Evolutionary conservation across 441 rosid species (phyloP), one percentile per base, ranked within the genome.

Genomic region (Gossypium trilobum): DNA sequence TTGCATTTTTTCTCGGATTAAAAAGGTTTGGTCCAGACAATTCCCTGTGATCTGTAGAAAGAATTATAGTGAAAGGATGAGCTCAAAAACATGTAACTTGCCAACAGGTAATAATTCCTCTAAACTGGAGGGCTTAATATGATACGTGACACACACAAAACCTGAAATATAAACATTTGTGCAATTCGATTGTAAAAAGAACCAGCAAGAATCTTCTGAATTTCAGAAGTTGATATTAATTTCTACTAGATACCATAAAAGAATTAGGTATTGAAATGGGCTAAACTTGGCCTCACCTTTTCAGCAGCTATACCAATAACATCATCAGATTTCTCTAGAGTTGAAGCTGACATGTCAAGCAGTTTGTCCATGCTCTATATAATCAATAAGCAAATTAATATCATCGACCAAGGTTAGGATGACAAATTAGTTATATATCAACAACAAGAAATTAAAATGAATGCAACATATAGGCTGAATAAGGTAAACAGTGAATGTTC

Each of bases 291-390:
- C 44, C 82, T 79, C 77, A 83, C 87, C 69, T 76, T 60, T 60
- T 67, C 78, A 70, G 72, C 69, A 68, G 66, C 75, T 58, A 78
- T 68, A 61, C 68, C 80, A 77, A 83, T 82, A 75, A 70, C 75
- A 77, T 79, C 82, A 77, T 80, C 83, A 69, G 62, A 71, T 70
- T 79, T 83, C 77, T 74, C 84, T 61, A 78, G 31, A 56, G 78
- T 55, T 51, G 77, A 75, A 55, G 78, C 79, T 77, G 86, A 82
- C 73, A 86, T 72, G 74, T 81, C 83, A 27, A 88, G 79, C 59
- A 88, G 81, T 76, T 82, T 73, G 77, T 86, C 86, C 68, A 83
- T 75, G 74, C 87, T 81, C 91, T 86, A 82, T 84, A 72, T 68
- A 57, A 70, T 54, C 52, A 71, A 58, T 51, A 13, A 68, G 33